These are phyloP conservation scores for Agaricales sp. DNA, from an alignment of 1,284 basidiomycete species.

Conservation along the genomic window DNA sequence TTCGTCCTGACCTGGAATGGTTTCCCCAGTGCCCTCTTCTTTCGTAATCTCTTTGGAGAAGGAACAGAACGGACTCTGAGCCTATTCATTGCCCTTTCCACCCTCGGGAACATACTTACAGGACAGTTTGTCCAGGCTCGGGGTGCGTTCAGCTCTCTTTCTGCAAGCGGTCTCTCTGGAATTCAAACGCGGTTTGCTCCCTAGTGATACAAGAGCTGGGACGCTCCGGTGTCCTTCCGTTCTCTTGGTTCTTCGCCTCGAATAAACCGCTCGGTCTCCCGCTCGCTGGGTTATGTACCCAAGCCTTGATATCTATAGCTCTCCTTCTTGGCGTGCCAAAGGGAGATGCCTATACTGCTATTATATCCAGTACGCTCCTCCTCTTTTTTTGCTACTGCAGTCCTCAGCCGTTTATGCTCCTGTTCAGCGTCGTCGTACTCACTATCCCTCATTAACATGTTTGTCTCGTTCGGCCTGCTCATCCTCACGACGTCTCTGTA, in stretches of 20 bases:
- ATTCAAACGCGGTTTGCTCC: not conserved
- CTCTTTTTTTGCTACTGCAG: no score
- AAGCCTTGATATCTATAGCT: constrained; percentile 42
- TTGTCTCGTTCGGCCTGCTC: constrained; percentile 51
- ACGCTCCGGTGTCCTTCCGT: constrained; percentile 54
- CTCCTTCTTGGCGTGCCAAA: constrained; percentile 43
- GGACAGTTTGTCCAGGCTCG: constrained; percentile 54
- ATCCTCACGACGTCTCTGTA: constrained; percentile 40
- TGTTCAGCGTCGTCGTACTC: constrained; percentile 39
- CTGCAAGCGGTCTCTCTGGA: not conserved
- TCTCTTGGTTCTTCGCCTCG: constrained; percentile 49
- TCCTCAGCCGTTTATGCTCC: not conserved
- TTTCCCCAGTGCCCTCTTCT: constrained; percentile 44
- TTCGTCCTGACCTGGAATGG: not conserved
- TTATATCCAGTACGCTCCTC: constrained; percentile 42
- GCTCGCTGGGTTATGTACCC: constrained; percentile 42
- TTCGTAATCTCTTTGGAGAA: constrained; percentile 55
- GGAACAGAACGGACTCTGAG: constrained; percentile 45
- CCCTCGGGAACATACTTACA: constrained; percentile 51
- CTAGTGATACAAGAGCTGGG: constrained; percentile 63
- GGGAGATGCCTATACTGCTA: constrained; percentile 59
- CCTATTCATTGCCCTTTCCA: constrained; percentile 49
- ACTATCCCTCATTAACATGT: constrained; percentile 40
- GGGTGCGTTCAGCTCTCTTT: constrained; percentile 24
- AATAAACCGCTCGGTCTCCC: constrained; percentile 56